These are phyloP conservation scores for Amorphotheca resinae DNA, from an alignment of 495 filamentous ascomycete species.

Conservation along the genomic window DNA sequence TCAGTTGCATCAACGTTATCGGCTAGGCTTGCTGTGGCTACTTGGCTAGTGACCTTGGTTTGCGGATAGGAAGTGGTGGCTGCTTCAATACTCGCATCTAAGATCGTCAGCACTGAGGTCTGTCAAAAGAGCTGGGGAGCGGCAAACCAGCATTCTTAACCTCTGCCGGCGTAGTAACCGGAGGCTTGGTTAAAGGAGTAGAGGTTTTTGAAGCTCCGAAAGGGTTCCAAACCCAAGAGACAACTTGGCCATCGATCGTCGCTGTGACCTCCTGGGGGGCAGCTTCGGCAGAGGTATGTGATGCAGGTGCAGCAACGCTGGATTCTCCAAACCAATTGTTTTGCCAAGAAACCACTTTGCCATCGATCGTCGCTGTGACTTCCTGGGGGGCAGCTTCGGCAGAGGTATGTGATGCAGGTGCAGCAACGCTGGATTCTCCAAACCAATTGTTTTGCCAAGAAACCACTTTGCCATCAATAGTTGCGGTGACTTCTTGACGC, in stretches of 20 bases:
- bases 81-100: neutral
- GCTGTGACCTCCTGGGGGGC: conserved; percentile 33
- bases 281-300: conserved; percentile 9
- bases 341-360: too few relatives aligned
- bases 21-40: neutral
- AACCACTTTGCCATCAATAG: conserved; percentile 48
- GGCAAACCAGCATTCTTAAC: neutral
- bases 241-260: conserved; percentile 48
- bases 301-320: too few relatives aligned
- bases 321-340: too few relatives aligned
- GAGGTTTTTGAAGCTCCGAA: conserved; percentile 24
- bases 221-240: conserved; percentile 54
- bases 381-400: conserved; percentile 3
- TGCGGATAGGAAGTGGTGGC: neutral
- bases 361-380: neutral
- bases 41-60: neutral
- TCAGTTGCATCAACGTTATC: neutral
- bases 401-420: too few relatives aligned
- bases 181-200: neutral
- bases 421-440: too few relatives aligned
- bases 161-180: conserved; percentile 15
- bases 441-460: conserved; percentile 55
- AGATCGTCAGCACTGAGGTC: too few relatives aligned
- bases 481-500: conserved; percentile 37
- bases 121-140: too few relatives aligned